Evolutionary conservation across 208 protist species (phyloP), one percentile per base, ranked within the genome.

Genomic region (Crithidia sp.): DNA sequence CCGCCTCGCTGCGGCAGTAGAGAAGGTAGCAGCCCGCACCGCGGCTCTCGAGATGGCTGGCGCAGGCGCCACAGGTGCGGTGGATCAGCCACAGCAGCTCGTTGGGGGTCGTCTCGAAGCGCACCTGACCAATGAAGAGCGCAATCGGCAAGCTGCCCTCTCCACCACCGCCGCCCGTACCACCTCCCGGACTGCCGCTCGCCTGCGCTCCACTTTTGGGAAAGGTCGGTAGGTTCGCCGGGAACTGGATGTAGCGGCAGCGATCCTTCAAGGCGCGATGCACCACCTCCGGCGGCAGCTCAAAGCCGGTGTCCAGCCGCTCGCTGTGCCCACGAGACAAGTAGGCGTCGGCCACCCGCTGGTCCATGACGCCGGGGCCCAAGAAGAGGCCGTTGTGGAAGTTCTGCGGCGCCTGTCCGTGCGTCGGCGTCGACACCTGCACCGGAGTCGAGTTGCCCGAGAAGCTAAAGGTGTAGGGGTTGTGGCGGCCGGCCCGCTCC

Each of bases 91-190:
- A 94, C 36, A 85, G 71, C 19, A 96, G 75, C 77, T 94, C 86
- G 9, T 85, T 84, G 5, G 84, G 71, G 12, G 89, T 92, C 39
- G 86, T 93, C 67, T 96, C 89, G 65, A 94, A 94, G 62, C 87
- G 87, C 28, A 96, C 84, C 77, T 96, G 91, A 3, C 89, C 91
- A 71, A 96, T 86, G 59, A 96, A 96, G 45, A 96, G 81, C 3
- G 79, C 79, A n/a, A 79, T 79, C 3, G 74, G 74, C 8, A 73
- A 47, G 58, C 53, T 60, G 47, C 67, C 44, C 44, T 61, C 63
- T 14, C 9, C 54, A 40, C 57, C 17, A 71, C 52, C 49, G 71
- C 43, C 71, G 47, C 69, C 59, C 37, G 8, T 59, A 70, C 52
- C 61, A 40, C 49, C 55, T 39, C 52, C 17, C 17, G 61, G 19